phyloP scores from a whole-genome alignment of 495 filamentous ascomycete genomes.

The Antarctomyces pellizariae region DNA sequence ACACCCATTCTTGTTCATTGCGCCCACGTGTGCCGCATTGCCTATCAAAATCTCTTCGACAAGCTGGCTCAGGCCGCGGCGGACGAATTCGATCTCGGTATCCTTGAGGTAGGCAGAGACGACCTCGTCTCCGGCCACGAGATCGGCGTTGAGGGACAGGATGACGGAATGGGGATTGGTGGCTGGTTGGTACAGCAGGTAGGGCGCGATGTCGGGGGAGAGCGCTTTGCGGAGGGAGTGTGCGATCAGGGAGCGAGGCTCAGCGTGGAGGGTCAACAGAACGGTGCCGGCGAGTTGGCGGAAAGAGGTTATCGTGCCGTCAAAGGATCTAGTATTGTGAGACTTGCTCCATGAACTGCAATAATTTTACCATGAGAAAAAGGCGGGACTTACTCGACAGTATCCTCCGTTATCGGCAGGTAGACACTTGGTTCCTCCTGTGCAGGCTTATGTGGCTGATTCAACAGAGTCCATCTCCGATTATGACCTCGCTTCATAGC shows the following conservation, averaged over 20 bases:
- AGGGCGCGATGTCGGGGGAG: slow-evolving; percentile 36
- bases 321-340: slow-evolving; percentile 41
- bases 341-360: neutral
- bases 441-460: no score
- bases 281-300: slow-evolving; percentile 51
- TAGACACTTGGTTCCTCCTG: slow-evolving; percentile 35
- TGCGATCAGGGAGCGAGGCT: slow-evolving; percentile 62
- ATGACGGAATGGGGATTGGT: slow-evolving; percentile 60
- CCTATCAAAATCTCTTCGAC: slow-evolving; percentile 45
- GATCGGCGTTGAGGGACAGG: slow-evolving; percentile 50
- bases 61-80: slow-evolving; percentile 43
- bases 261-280: slow-evolving; percentile 66
- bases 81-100: slow-evolving; percentile 45
- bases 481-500: slow-evolving; percentile 23
- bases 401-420: slow-evolving; percentile 73
- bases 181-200: slow-evolving; percentile 48
- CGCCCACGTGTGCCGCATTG: slow-evolving; percentile 35
- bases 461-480: slow-evolving; percentile 68
- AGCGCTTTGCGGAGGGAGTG: slow-evolving; percentile 34
- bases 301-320: slow-evolving; percentile 59
- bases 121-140: slow-evolving; percentile 68
- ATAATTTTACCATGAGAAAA: no score
- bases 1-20: slow-evolving; percentile 55
- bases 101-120: slow-evolving; percentile 41
- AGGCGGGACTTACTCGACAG: slow-evolving; percentile 35